Conservation (phyloP, 1,284 basidiomycete species). For the Sutorius eximius region DNA sequence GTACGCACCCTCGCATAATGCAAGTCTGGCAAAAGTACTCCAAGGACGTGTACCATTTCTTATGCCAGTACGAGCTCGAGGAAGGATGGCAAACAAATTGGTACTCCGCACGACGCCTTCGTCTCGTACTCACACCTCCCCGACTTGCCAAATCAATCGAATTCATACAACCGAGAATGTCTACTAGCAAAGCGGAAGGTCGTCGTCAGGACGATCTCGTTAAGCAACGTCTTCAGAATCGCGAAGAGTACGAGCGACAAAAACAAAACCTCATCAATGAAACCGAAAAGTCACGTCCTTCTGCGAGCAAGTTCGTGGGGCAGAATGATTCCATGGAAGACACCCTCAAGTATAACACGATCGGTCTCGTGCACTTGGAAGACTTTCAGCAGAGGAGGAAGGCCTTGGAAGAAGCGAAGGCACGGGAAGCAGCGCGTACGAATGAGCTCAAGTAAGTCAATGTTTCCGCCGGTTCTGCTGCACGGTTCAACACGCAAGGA, state of each 20-base stretch:
- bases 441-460: constrained; percentile 78
- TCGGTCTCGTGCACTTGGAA: constrained; percentile 90
- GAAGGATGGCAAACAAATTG: constrained; percentile 17
- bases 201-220: constrained; percentile 76
- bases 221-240: constrained; percentile 79
- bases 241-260: constrained; percentile 88
- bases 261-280: constrained; percentile 81
- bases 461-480: background rate
- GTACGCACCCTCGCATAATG: constrained; percentile 63
- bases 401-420: constrained; percentile 90
- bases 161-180: constrained; percentile 45
- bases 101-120: constrained; percentile 31
- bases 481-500: constrained; percentile 10
- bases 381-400: constrained; percentile 91
- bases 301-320: constrained; percentile 86
- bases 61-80: background rate
- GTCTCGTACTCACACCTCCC: background rate
- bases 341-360: constrained; percentile 86
- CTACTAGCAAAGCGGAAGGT: constrained; percentile 66
- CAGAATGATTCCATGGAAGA: constrained; percentile 97
- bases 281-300: constrained; percentile 82
- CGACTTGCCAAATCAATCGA: background rate
- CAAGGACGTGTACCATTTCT: constrained; percentile 77
- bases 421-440: constrained; percentile 82
- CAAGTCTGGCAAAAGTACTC: constrained; percentile 68